Base-by-base conservation (phyloP, 2,329 filamentous ascomycete genomes). In the Plenodomus tracheiphilus region DNA sequence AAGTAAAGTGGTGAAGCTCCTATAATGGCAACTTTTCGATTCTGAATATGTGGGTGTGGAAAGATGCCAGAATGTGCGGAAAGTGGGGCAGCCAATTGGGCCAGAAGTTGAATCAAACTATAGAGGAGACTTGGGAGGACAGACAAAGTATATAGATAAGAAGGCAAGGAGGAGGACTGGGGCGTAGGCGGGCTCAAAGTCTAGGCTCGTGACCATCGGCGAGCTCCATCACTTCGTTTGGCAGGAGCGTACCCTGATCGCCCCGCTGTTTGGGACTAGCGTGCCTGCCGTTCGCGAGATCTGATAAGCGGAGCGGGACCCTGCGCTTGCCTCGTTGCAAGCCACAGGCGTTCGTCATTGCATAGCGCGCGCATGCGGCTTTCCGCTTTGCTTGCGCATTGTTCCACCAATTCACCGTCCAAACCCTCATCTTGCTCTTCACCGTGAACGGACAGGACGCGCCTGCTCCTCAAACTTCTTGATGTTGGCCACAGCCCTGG, bases 181-280 rank as follows among this genome's bases (percentile, higher is more conserved):
- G 51, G 49, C 41, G 44, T 38, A 53, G 49, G 46, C 46, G 47
- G 51, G 51, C 47, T 61, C 42, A 36, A 49, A 50, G 51, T 52
- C 58, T 54, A 63, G 61, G 59, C 68, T 69, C 62, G 64, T 70
- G 65, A 66, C 62, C 61, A 58, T 60, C 66, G 65, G 68, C 61
- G 64, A 64, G 44, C 58, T 68, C 63, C 65, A 60, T 56, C 53
- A 48, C 41, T 39, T 53, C 41, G 50, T 55, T 57, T 53, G 44
- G 40, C 54, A 59, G 59, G 47, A 51, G 50, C 50, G 46, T 56
- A 46, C 48, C 56, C 54, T 53, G 57, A 32, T 32, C 28, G 6
- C 58, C 57, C 54, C 57, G 55, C 54, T 20, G 28, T 54, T 42
- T 39, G 22, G 47, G 55, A n/a, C 45, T 66, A 64, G 62, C 51